Conservation (phyloP, 805 yeast genomes). For the Lachancea sp. region DNA sequence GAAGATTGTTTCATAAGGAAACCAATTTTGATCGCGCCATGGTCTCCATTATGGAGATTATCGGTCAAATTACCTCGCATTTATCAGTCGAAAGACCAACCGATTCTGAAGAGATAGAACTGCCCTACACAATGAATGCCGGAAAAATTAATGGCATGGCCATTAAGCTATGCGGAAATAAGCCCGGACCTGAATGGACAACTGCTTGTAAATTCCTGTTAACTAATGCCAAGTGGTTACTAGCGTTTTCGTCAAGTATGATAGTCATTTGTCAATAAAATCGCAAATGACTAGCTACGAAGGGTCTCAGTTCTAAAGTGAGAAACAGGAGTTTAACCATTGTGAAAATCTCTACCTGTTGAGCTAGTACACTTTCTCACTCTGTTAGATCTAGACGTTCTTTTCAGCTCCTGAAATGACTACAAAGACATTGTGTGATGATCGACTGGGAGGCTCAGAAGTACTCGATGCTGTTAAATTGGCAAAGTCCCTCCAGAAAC, state of each 20-base stretch:
- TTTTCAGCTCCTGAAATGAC: constrained; percentile 1
- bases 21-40: constrained; percentile 74
- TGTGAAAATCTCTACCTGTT: no score
- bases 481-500: constrained; percentile 16
- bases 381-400: no score
- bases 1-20: constrained; percentile 54
- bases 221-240: constrained; percentile 77
- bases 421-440: constrained; percentile 4
- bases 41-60: constrained; percentile 58
- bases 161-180: constrained; percentile 57
- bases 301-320: no score
- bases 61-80: constrained; percentile 23
- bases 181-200: constrained; percentile 78
- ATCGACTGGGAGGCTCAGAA: background rate
- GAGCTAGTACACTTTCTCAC: no score
- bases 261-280: background rate
- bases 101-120: constrained; percentile 38
- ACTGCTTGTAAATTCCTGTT: constrained; percentile 76
- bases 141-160: constrained; percentile 75
- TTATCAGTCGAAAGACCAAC: constrained; percentile 23
- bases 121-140: constrained; percentile 67
- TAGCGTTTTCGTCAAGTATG: constrained; percentile 60
- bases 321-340: background rate
- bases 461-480: constrained; percentile 1
- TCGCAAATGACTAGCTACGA: background rate